Percentiles rank a stretch among this genome's conserved stretches.
Evolutionary conservation across 768 basidiomycete species (phyloP).

Genomic region (Suillus paluster): DNA sequence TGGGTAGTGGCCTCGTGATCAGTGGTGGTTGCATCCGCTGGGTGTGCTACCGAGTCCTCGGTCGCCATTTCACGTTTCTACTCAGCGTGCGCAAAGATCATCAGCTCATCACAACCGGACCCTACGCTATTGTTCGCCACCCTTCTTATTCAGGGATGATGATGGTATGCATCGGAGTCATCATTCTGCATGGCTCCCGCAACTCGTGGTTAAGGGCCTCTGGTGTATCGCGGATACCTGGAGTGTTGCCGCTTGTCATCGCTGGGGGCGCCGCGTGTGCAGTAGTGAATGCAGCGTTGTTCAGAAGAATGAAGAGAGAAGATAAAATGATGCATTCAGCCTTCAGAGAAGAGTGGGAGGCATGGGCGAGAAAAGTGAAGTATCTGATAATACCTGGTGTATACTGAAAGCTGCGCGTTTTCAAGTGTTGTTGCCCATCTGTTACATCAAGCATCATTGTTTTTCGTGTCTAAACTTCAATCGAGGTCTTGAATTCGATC

Average conservation of each 20-base stretch:
- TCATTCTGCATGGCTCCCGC: conserved; percentile 4
- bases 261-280: not conserved
- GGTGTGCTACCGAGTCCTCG: conserved; percentile 22
- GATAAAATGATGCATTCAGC: conserved; percentile 33
- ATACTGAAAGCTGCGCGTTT: conserved; percentile 20
- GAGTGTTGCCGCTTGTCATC: not conserved
- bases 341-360: conserved; percentile 40
- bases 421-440: not conserved
- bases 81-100: conserved; percentile 20
- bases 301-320: conserved; percentile 21
- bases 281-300: not conserved
- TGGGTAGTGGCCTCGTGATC: conserved; percentile 15
- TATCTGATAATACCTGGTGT: conserved; percentile 38
- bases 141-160: conserved; percentile 25
- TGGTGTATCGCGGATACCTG: conserved; percentile 11
- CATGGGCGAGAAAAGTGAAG: conserved; percentile 33
- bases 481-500: not conserved
- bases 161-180: conserved; percentile 8
- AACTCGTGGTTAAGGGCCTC: conserved; percentile 20
- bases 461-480: not conserved
- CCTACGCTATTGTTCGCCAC: conserved; percentile 27
- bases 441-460: not conserved
- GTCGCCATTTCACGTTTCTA: conserved; percentile 23
- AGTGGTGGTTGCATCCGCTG: conserved; percentile 15
- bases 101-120: conserved; percentile 20